Percentiles rank a stretch among this genome's conserved stretches.
Conservation (phyloP, 345 rosid species). For the Arabidopsis suecica region DNA sequence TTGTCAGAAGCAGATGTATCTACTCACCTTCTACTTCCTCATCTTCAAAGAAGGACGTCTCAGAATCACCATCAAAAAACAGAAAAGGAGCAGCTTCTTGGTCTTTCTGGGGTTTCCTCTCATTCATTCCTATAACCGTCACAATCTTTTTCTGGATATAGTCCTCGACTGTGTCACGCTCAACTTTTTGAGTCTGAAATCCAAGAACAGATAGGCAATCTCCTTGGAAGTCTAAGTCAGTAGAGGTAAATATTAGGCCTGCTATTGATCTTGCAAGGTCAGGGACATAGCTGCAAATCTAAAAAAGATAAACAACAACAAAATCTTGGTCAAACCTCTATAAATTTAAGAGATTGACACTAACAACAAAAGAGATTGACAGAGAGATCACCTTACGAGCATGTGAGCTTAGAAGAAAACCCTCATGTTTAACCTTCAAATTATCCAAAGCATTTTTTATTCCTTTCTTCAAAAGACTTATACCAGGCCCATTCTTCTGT, state of each 20-base stretch:
- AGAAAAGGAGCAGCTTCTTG: slow-evolving; percentile 61
- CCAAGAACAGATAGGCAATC: slow-evolving; percentile 86
- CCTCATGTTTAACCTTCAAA: slow-evolving; percentile 76
- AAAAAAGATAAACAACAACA: slow-evolving; percentile 16
- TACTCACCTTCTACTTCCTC: slow-evolving; percentile 59
- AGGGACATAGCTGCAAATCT: slow-evolving; percentile 85
- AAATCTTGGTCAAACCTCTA: neutral
- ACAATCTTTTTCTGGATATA: slow-evolving; percentile 70
- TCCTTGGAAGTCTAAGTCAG: slow-evolving; percentile 67
- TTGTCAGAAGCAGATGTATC: slow-evolving; percentile 25
- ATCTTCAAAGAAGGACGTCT: slow-evolving; percentile 50
- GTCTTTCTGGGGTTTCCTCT: slow-evolving; percentile 63
- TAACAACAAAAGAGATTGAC: neutral
- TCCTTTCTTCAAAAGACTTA: slow-evolving; percentile 61
- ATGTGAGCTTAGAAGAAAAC: slow-evolving; percentile 72
- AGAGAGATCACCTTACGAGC: slow-evolving; percentile 64
- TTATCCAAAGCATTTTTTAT: slow-evolving; percentile 74
- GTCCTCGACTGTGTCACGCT: slow-evolving; percentile 53
- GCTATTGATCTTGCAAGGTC: slow-evolving; percentile 85
- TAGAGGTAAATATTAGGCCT: slow-evolving; percentile 74
- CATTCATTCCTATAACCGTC: slow-evolving; percentile 67
- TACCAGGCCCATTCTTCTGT: slow-evolving; percentile 53
- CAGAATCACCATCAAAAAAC: slow-evolving; percentile 54
- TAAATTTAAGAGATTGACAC: slow-evolving; percentile 6
- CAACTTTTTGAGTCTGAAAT: slow-evolving; percentile 50